Conservation (phyloP, 306 rosid genomes). For the Hippophae rhamnoides region DNA sequence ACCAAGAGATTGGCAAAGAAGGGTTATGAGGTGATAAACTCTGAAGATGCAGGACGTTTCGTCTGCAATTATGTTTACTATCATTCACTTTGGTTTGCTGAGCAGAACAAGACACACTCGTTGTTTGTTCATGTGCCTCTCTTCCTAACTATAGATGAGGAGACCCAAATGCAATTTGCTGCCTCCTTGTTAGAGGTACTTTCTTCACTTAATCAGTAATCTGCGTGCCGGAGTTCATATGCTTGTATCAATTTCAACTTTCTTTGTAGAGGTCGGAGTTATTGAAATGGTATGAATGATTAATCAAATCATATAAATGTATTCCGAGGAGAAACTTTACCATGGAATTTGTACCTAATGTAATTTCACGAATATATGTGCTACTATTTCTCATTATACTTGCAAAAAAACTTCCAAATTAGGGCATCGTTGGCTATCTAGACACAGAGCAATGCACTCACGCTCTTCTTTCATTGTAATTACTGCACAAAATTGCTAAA, state of each 20-base stretch:
- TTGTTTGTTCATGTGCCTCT: constrained; percentile 92
- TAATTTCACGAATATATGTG: constrained; percentile 5
- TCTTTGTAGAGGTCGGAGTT: constrained; percentile 17
- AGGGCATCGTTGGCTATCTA: too few species aligned
- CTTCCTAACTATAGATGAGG: constrained; percentile 64
- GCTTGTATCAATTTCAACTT: constrained; percentile 9
- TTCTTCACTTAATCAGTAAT: constrained; percentile 37
- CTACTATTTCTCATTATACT: not conserved
- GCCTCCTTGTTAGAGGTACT: constrained; percentile 85
- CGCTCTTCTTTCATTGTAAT: too few species aligned
- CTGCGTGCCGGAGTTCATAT: constrained; percentile 7
- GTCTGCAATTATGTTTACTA: constrained; percentile 96
- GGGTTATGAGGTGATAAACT: constrained; percentile 73
- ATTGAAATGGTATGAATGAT: constrained; percentile 22
- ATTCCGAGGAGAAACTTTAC: constrained; percentile 13
- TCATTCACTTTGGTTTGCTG: constrained; percentile 80
- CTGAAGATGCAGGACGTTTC: constrained; percentile 92
- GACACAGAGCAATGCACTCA: too few species aligned
- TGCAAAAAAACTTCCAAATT: too few species aligned
- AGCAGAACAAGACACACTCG: constrained; percentile 61
- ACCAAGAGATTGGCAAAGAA: constrained; percentile 59
- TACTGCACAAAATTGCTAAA: too few species aligned
- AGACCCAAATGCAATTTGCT: constrained; percentile 79
- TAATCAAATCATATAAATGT: not conserved
- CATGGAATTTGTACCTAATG: constrained; percentile 15